These are phyloP conservation scores for Murraya paniculata DNA, from an alignment of 345 rosid species.

Conservation along the genomic window DNA sequence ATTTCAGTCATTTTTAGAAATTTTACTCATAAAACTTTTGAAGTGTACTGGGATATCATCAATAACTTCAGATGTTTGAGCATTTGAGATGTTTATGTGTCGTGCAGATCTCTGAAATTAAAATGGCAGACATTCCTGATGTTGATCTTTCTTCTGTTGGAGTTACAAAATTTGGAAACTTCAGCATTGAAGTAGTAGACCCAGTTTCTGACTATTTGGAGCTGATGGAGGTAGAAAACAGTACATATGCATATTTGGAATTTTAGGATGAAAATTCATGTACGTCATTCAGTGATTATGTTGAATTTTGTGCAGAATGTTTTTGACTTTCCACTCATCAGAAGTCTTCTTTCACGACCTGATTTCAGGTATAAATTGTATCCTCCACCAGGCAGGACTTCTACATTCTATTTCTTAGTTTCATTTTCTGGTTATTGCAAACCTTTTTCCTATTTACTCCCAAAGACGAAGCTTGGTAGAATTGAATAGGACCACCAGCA, in stretches of 20 bases:
- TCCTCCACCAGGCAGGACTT: slow-evolving; percentile 13
- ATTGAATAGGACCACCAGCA: neutral
- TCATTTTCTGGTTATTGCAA: neutral
- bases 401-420: neutral
- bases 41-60: neutral
- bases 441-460: neutral
- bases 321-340: slow-evolving; percentile 82
- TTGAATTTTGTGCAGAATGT: slow-evolving; percentile 61
- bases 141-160: slow-evolving; percentile 71
- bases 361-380: slow-evolving; percentile 60
- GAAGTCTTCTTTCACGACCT: slow-evolving; percentile 63
- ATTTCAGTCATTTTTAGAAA: neutral
- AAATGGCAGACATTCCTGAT: slow-evolving; percentile 80
- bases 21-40: neutral
- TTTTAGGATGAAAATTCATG: slow-evolving; percentile 11
- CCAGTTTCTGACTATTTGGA: slow-evolving; percentile 91
- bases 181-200: slow-evolving; percentile 80
- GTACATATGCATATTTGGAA: slow-evolving; percentile 4
- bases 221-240: slow-evolving; percentile 75
- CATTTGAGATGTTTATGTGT: slow-evolving; percentile 9
- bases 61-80: neutral
- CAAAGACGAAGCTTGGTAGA: neutral
- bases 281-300: slow-evolving; percentile 17
- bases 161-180: slow-evolving; percentile 61
- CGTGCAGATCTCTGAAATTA: slow-evolving; percentile 81